Conservation (phyloP, 2,329 filamentous ascomycete genomes). For the Penicillium verrucosum region DNA sequence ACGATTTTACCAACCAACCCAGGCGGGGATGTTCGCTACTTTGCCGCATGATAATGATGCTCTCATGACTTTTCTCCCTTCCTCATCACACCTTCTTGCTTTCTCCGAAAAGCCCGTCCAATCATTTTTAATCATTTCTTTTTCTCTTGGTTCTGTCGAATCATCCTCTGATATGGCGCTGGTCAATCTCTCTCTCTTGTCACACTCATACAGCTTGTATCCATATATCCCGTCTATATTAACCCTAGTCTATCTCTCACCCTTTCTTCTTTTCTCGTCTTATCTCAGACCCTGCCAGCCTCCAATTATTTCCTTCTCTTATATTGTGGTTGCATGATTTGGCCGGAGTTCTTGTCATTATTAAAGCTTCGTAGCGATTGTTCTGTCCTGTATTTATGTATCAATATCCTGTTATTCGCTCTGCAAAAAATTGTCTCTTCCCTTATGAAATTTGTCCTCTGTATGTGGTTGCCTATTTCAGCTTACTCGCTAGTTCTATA, state of each 20-base stretch:
- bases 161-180: slow-evolving; percentile 1
- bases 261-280: background rate
- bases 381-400: background rate
- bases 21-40: background rate
- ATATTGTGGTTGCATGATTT: slow-evolving; percentile 7
- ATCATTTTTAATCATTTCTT: slow-evolving; percentile 5
- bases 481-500: background rate
- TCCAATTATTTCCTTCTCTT: background rate
- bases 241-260: slow-evolving; percentile 1
- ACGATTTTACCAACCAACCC: background rate
- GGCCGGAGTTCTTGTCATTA: slow-evolving; percentile 8
- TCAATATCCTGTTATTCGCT: background rate
- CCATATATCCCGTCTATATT: background rate
- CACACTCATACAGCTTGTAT: background rate
- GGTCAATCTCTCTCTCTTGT: background rate
- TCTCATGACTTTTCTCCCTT: slow-evolving; percentile 13
- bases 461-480: background rate
- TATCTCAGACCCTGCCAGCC: background rate
- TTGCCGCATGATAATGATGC: slow-evolving; percentile 19
- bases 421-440: background rate
- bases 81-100: background rate
- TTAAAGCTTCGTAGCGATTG: background rate
- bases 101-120: slow-evolving; percentile 10
- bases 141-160: background rate
- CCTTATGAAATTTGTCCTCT: too few species aligned